Base-by-base conservation (phyloP, 805 yeast genomes). In the Monosporozyma aquatica region DNA sequence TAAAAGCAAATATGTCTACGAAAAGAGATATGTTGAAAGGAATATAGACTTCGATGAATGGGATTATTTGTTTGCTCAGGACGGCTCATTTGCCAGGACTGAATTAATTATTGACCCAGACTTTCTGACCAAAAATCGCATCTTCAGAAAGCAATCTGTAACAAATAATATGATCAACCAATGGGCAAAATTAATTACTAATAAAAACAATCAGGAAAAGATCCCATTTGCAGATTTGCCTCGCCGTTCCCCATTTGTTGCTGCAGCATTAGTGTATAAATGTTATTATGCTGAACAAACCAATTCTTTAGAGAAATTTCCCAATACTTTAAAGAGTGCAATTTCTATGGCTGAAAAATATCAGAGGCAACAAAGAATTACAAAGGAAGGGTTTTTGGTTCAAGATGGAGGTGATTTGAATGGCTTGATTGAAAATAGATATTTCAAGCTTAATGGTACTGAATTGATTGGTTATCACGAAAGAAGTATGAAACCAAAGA, bases 381-480 rank as follows among this genome's bases (percentile, higher is more conserved):
- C 40, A 2, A 65, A 66, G 53, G 81, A 82, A 56, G 97, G 97
- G 0, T 80, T 68, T 54, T 65, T 90, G 65, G 76, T 78, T 52
- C 97, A 89, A 64, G 86, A 82, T 55, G 97, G 97, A 15, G 97
- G 97, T 8, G 97, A 89, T 64, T 75, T 92, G 51, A 74, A 71
- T 13, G 66, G 70, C 23, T 38, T 54, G 25, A 76, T 89, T 78
- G 76, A 83, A 51, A 75, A 82, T 49, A 71, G 97, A 44, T 85
- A 63, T 64, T 87, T 81, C 66, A 79, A 74, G 49, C 67, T 89
- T n/a, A 67, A 73, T 37, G 95, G 90, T 0, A 72, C 78, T 7
- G 75, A 78, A 27, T 66, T 89, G 50, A 69, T 79, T 42, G 95
- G 95, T 0, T 85, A 81, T 56, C 80, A 84, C 50, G 92, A 82